These are phyloP conservation scores for Yarrowia porcina DNA, from an alignment of 805 yeast genomes.

Conservation along the genomic window DNA sequence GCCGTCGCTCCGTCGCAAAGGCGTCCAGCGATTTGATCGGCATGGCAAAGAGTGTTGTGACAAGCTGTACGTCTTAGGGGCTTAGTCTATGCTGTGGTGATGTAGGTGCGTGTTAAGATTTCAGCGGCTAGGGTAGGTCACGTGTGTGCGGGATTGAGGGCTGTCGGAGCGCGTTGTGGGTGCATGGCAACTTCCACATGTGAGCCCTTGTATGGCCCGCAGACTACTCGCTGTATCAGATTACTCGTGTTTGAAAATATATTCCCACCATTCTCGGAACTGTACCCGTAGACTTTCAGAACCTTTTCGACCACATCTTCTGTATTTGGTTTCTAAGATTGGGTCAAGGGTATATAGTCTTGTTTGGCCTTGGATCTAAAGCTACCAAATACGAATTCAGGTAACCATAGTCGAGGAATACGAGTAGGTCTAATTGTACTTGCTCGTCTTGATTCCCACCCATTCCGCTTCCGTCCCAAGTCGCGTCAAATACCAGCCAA, in stretches of 20 bases:
- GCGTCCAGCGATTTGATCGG: conserved; percentile 60
- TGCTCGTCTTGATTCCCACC: too few relatives aligned
- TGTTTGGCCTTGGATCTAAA: too few relatives aligned
- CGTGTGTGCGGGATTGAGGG: background rate
- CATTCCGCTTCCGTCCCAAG: background rate
- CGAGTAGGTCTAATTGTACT: too few relatives aligned
- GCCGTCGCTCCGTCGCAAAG: conserved; percentile 62
- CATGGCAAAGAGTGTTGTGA: conserved; percentile 22
- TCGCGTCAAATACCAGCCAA: background rate
- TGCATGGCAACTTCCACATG: background rate
- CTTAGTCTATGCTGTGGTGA: conserved; percentile 18
- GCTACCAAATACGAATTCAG: background rate
- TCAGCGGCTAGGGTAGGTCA: conserved; percentile 25
- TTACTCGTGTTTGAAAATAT: background rate
- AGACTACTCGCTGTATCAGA: background rate
- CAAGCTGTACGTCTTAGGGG: conserved; percentile 21
- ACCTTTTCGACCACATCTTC: too few relatives aligned
- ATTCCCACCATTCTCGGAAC: background rate
- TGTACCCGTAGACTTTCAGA: background rate
- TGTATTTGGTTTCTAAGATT: too few relatives aligned
- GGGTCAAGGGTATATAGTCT: too few relatives aligned
- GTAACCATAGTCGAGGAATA: too few relatives aligned
- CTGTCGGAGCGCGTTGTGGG: background rate
- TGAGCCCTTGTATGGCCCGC: background rate
- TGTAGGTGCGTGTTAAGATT: conserved; percentile 25